Conservation (phyloP, 108 stramenopile species). For the Cyclostephanos invisitatus region DNA sequence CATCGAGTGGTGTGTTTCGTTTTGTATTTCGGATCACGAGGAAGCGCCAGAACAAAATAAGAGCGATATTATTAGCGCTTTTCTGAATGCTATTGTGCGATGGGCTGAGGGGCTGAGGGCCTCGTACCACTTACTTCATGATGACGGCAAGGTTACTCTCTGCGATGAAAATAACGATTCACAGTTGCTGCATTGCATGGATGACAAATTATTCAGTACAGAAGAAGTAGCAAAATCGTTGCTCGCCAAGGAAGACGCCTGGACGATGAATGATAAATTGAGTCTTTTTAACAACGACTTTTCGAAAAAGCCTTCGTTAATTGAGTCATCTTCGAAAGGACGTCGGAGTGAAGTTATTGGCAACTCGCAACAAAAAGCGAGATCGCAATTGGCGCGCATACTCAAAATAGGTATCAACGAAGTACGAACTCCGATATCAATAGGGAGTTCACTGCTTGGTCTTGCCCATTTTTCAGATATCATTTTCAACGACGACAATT, state of each 20-base stretch:
- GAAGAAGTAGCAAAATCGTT: slow-evolving; percentile 25
- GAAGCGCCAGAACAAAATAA: background rate
- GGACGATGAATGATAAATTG: slow-evolving; percentile 16
- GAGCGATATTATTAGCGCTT: background rate
- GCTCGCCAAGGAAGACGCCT: slow-evolving; percentile 23
- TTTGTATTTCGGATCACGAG: slow-evolving; percentile 5
- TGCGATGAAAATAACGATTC: background rate
- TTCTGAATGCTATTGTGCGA: slow-evolving; percentile 25
- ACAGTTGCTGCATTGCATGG: slow-evolving; percentile 3
- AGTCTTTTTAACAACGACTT: slow-evolving; percentile 5
- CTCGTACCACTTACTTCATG: slow-evolving; percentile 1
- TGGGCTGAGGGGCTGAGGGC: slow-evolving; percentile 25
- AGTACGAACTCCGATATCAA: slow-evolving; percentile 9
- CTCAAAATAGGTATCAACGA: slow-evolving; percentile 24
- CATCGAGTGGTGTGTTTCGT: slow-evolving; percentile 40
- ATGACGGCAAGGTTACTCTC: slow-evolving; percentile 22
- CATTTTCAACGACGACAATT: slow-evolving; percentile 1
- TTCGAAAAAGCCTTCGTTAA: background rate
- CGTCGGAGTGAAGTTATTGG: slow-evolving; percentile 6
- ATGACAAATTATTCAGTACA: slow-evolving; percentile 8
- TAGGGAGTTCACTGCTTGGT: slow-evolving; percentile 14
- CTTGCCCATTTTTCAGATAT: slow-evolving; percentile 8
- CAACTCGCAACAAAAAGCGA: background rate
- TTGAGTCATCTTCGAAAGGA: slow-evolving; percentile 10
- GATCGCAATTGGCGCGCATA: slow-evolving; percentile 10